Evolutionary conservation across 2,329 filamentous ascomycete genomes (phyloP).

Genomic region (Knufia fluminis): DNA sequence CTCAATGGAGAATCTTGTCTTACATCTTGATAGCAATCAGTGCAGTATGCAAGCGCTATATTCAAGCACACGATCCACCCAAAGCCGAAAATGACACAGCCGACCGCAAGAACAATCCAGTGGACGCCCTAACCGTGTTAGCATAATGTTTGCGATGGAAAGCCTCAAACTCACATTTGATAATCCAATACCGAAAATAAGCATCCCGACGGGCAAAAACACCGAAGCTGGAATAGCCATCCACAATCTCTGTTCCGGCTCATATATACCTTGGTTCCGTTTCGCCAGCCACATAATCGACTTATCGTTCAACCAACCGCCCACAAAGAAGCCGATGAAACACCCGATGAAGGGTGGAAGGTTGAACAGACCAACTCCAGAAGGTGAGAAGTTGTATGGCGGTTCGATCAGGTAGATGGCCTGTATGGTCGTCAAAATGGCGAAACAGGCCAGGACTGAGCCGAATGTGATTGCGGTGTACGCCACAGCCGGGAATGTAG

Average conservation of each 20-base stretch:
- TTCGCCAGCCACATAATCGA: slow-evolving; percentile 33
- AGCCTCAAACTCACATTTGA: slow-evolving; percentile 10
- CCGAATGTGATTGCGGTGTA: slow-evolving; percentile 35
- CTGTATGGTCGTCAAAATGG: slow-evolving; percentile 24
- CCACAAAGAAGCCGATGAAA: slow-evolving; percentile 31
- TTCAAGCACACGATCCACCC: slow-evolving; percentile 22
- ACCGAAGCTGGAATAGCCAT: slow-evolving; percentile 13
- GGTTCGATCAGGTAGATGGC: slow-evolving; percentile 29
- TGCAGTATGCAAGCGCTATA: slow-evolving; percentile 24
- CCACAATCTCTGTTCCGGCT: slow-evolving; percentile 43
- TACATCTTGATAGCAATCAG: slow-evolving; percentile 27
- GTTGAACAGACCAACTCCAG: slow-evolving; percentile 27
- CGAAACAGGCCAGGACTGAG: slow-evolving; percentile 28
- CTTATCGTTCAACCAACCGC: slow-evolving; percentile 32
- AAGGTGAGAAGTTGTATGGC: slow-evolving; percentile 26
- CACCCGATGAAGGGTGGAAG: slow-evolving; percentile 32
- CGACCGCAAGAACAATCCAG: slow-evolving; percentile 24
- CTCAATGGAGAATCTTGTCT: slow-evolving; percentile 10
- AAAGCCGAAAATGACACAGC: slow-evolving; percentile 30
- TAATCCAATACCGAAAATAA: slow-evolving; percentile 34
- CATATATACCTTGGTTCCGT: slow-evolving; percentile 38
- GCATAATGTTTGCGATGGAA: neutral
- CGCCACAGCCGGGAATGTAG: slow-evolving; percentile 26
- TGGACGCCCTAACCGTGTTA: slow-evolving; percentile 24
- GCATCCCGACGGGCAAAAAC: slow-evolving; percentile 27